Conservation (phyloP, 192 early-diverging fungal species). For the Podochytrium sp. region DNA sequence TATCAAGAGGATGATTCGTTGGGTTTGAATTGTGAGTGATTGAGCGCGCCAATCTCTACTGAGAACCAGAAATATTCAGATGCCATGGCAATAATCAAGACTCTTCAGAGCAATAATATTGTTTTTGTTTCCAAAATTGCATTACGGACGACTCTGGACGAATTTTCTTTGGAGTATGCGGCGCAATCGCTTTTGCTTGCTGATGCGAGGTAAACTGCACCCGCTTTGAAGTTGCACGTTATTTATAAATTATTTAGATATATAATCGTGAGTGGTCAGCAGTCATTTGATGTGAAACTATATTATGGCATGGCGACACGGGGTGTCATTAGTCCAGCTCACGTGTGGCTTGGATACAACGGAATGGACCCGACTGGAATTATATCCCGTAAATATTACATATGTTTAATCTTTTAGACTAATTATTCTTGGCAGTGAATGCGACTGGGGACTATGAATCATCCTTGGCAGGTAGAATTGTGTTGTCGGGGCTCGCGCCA, state of each 20-base stretch:
- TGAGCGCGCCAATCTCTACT: background rate
- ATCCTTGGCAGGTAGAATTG: background rate
- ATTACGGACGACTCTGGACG: background rate
- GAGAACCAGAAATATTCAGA: background rate
- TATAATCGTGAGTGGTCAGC: slow-evolving; percentile 10
- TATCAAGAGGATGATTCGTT: slow-evolving; percentile 9
- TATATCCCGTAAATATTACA: background rate
- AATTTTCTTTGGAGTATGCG: background rate
- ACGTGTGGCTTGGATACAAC: background rate
- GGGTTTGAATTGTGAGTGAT: too few relatives aligned
- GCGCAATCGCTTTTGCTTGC: background rate
- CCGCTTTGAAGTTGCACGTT: too few relatives aligned
- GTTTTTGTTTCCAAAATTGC: background rate
- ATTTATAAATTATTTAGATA: too few relatives aligned
- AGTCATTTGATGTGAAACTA: background rate
- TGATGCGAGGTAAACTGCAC: too few relatives aligned
- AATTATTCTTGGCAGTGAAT: background rate
- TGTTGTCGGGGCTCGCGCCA: too few relatives aligned
- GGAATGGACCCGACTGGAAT: background rate
- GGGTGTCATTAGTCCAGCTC: background rate
- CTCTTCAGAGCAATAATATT: background rate
- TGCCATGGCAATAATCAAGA: too few relatives aligned
- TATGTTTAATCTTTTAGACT: background rate
- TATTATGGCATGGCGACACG: background rate
- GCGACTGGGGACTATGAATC: too few relatives aligned